Percentiles rank a stretch among this genome's conserved stretches.
phyloP scores from a whole-genome alignment of 2,329 filamentous ascomycete genomes.

The Xylariomycetidae sp. region DNA sequence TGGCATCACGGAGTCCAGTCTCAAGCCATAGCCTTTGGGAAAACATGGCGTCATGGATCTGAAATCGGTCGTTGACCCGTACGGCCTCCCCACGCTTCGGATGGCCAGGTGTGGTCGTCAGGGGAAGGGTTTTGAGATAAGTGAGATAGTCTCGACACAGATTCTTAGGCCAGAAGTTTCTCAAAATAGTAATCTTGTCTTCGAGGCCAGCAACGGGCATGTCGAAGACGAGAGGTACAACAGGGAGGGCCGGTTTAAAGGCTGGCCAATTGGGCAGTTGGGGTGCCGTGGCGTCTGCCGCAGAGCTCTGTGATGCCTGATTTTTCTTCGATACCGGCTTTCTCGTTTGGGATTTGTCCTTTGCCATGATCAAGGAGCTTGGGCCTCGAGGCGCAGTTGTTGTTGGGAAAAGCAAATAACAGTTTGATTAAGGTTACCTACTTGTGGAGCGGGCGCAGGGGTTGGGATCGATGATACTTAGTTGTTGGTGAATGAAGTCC shows the following conservation, averaged over 20 bases:
- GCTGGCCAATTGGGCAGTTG: conserved; percentile 59
- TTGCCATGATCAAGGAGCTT: conserved; percentile 9
- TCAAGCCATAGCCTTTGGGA: conserved; percentile 71
- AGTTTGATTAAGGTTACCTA: too few species aligned
- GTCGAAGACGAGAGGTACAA: conserved; percentile 58
- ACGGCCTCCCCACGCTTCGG: conserved; percentile 78
- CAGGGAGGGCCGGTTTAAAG: conserved; percentile 64
- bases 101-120: conserved; percentile 72
- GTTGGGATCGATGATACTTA: too few species aligned
- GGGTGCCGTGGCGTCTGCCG: conserved; percentile 13
- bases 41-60: conserved; percentile 72
- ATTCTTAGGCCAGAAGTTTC: conserved; percentile 68
- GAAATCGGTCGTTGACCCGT: conserved; percentile 85
- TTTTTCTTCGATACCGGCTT: conserved; percentile 13
- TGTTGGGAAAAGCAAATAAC: conserved; percentile 1
- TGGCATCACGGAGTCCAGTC: conserved; percentile 66
- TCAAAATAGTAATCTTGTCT: conserved; percentile 68
- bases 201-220: conserved; percentile 36
- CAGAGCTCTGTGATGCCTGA: conserved; percentile 8
- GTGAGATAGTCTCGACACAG: conserved; percentile 73
- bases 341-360: conserved; percentile 11
- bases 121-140: conserved; percentile 61
- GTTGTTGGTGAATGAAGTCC: too few species aligned
- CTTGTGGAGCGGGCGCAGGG: not conserved
- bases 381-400: not conserved